A percentile compares a stretch with the other conserved stretches of the same genome.
Conservation (phyloP, 768 basidiomycete genomes). For the Ramaria sp. region DNA sequence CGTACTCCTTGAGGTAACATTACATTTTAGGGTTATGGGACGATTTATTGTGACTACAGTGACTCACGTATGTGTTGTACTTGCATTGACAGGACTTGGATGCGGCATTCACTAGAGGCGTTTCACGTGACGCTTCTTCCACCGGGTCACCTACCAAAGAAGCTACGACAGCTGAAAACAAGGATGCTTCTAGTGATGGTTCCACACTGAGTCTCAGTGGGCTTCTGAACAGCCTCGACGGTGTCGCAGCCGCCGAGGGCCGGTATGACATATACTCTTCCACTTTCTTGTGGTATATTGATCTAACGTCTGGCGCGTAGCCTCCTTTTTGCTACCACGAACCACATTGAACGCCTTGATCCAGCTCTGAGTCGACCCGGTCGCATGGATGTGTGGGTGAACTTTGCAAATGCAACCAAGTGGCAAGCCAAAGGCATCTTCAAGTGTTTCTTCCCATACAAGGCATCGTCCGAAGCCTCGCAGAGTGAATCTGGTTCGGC, state of each 20-base stretch:
- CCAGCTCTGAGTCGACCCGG: slow-evolving; percentile 82
- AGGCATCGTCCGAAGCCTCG: slow-evolving; percentile 17
- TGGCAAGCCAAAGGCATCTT: slow-evolving; percentile 92
- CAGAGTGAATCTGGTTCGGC: slow-evolving; percentile 12
- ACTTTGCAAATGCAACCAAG: slow-evolving; percentile 83
- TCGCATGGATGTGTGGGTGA: slow-evolving; percentile 88
- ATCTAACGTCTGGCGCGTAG: slow-evolving; percentile 24
- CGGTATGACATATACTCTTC: slow-evolving; percentile 38
- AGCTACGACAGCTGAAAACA: slow-evolving; percentile 22
- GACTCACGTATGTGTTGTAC: background rate
- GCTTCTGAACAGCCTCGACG: slow-evolving; percentile 76
- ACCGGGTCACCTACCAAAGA: slow-evolving; percentile 53
- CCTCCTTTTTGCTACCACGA: slow-evolving; percentile 84
- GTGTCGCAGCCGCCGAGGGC: slow-evolving; percentile 77
- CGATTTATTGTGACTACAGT: background rate
- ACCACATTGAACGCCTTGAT: slow-evolving; percentile 89
- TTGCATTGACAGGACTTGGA: slow-evolving; percentile 44
- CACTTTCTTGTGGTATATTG: slow-evolving; percentile 2
- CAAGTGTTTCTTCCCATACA: slow-evolving; percentile 87
- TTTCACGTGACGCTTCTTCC: slow-evolving; percentile 70
- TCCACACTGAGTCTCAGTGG: slow-evolving; percentile 81
- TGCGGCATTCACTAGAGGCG: slow-evolving; percentile 81
- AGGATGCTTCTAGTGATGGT: slow-evolving; percentile 43
- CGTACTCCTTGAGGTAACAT: slow-evolving; percentile 67
- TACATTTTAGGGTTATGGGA: background rate